These are phyloP conservation scores for Coprinopsis sp. DNA, from an alignment of 768 basidiomycete genomes.

Conservation along the genomic window DNA sequence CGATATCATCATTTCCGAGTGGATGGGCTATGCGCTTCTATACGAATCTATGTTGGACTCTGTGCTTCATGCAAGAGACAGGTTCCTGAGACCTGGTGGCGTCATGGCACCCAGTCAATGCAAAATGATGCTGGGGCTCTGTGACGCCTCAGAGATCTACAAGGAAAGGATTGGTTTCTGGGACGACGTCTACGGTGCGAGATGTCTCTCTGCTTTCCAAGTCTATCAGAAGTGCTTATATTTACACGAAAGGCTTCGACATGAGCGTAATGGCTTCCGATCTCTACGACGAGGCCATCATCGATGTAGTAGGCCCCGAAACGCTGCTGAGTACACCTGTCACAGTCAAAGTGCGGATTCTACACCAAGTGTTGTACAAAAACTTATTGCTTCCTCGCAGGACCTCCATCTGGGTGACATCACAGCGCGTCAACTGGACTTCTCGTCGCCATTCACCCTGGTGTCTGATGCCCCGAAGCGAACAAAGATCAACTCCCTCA, in stretches of 20 bases:
- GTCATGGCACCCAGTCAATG: slow-evolving; percentile 91
- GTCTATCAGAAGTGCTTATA: background rate
- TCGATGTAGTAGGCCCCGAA: slow-evolving; percentile 71
- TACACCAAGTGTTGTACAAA: background rate
- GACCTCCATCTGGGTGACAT: slow-evolving; percentile 70
- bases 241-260: slow-evolving; percentile 72
- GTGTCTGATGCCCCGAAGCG: slow-evolving; percentile 54
- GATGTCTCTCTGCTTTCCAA: background rate
- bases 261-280: slow-evolving; percentile 75
- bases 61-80: slow-evolving; percentile 82
- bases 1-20: slow-evolving; percentile 94
- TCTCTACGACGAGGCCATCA: slow-evolving; percentile 75
- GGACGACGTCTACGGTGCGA: slow-evolving; percentile 83
- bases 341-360: slow-evolving; percentile 56
- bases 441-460: slow-evolving; percentile 74
- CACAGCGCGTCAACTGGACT: slow-evolving; percentile 70
- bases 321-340: slow-evolving; percentile 60
- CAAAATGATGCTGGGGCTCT: slow-evolving; percentile 78
- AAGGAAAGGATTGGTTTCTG: slow-evolving; percentile 88
- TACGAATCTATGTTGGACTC: slow-evolving; percentile 99
- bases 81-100: slow-evolving; percentile 72
- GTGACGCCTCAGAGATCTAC: slow-evolving; percentile 68
- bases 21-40: slow-evolving; percentile 92
- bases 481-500: slow-evolving; percentile 69
- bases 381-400: slow-evolving; percentile 30